A percentile compares a stretch with the other conserved stretches of the same genome.
Evolutionary conservation across 139 green algal species (phyloP).

Genomic region (Gonium pectorale): DNA sequence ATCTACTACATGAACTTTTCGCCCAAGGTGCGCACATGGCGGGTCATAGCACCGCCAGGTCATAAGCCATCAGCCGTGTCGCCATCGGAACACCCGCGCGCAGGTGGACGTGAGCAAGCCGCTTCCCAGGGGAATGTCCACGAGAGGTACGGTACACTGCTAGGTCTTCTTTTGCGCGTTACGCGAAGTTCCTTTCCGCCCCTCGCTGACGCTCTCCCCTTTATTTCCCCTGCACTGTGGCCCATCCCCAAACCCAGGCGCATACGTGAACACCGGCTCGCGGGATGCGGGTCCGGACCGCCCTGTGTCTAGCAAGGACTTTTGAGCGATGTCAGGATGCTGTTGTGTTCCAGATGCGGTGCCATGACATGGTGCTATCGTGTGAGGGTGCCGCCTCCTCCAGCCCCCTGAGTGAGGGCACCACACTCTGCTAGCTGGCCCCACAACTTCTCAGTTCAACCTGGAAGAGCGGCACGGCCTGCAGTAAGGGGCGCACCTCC

Average conservation of each 20-base stretch:
- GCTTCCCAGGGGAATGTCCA: not conserved
- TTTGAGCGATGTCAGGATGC: too few relatives aligned
- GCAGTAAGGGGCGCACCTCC: too few relatives aligned
- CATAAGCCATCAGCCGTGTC: not conserved
- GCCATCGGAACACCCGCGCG: too few relatives aligned
- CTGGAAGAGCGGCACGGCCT: too few relatives aligned
- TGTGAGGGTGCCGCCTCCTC: too few relatives aligned
- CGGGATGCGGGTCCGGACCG: slow-evolving; percentile 11
- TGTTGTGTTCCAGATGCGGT: too few relatives aligned
- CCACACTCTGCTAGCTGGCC: too few relatives aligned
- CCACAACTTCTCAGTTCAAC: too few relatives aligned
- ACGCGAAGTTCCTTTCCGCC: not conserved
- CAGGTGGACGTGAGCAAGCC: not conserved
- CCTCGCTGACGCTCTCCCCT: not conserved
- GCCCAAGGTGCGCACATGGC: not conserved
- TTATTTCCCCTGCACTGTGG: not conserved
- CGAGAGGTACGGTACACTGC: not conserved
- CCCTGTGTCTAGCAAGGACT: not conserved
- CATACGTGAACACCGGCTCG: slow-evolving; percentile 16
- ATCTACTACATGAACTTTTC: not conserved
- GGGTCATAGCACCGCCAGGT: too few relatives aligned
- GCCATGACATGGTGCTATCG: too few relatives aligned
- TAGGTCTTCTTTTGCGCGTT: not conserved
- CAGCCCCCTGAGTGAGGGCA: too few relatives aligned
- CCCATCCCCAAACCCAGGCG: not conserved